These are phyloP conservation scores for Marvania coccoides DNA, from an alignment of 139 green algal genomes.

Conservation along the genomic window DNA sequence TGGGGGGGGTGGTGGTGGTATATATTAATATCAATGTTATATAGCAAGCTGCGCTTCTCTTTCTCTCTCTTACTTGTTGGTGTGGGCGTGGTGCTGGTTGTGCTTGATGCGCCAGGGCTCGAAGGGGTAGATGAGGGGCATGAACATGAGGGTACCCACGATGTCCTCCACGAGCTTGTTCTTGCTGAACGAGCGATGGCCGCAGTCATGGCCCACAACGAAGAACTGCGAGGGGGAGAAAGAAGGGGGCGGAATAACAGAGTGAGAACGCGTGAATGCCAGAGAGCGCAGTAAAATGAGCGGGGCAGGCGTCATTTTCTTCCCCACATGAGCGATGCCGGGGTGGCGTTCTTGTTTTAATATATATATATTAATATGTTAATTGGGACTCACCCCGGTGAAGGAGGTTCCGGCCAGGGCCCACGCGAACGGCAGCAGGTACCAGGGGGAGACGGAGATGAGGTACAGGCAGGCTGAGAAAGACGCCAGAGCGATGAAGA, in stretches of 20 bases:
- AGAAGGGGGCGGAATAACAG: not conserved
- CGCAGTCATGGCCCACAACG: slow-evolving; percentile 92
- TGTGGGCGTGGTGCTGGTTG: slow-evolving; percentile 97
- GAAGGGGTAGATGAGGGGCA: slow-evolving; percentile 93
- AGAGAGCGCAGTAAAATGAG: no score
- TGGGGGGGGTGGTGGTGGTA: not conserved
- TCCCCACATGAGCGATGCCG: no score
- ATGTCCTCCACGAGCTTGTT: slow-evolving; percentile 97
- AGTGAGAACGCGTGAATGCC: not conserved
- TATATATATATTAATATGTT: not conserved
- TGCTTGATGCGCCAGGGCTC: slow-evolving; percentile 99
- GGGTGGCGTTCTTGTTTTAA: slow-evolving; percentile 25
- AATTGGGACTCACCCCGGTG: slow-evolving; percentile 67
- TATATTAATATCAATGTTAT: not conserved
- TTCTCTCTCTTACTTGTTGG: slow-evolving; percentile 83
- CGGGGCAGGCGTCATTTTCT: no score
- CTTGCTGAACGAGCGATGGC: slow-evolving; percentile 85
- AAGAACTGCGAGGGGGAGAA: slow-evolving; percentile 62
- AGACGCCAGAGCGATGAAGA: slow-evolving; percentile 49
- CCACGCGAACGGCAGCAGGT: slow-evolving; percentile 89
- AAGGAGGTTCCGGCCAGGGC: slow-evolving; percentile 81
- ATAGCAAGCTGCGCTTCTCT: not conserved
- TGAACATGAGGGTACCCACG: slow-evolving; percentile 87
- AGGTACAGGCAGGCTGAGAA: slow-evolving; percentile 61
- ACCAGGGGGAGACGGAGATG: slow-evolving; percentile 80